Evolutionary conservation across 2,329 filamentous ascomycete genomes (phyloP), one percentile per base, ranked within the genome.

Genomic region (Trichoderma sp.): DNA sequence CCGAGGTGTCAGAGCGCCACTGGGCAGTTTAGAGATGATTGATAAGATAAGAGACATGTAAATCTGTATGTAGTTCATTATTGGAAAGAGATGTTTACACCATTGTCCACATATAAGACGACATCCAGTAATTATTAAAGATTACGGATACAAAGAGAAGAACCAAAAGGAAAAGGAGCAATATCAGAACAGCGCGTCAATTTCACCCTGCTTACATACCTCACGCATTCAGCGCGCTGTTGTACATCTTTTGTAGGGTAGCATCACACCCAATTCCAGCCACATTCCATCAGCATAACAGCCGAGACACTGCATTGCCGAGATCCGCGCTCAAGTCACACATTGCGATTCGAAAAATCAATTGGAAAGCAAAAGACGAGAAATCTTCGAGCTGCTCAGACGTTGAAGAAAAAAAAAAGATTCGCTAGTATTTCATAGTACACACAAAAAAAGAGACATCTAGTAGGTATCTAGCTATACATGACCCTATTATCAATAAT

Each of bases 381-480:
- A 11, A 47, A 53, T 51, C n/a, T 5, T 26, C 11, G 9, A 12
- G 26, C 34, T 18, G 7, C 3, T 36, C 6, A 28, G 9, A 21
- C 7, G 1, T 32, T 32, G 2, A 18, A 24, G 7, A n/a, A 18
- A 8, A 58, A 53, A 62, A 43, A 57, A 53, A n/a, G 28, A 21
- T 32, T 53, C 70, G 70, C 70, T 71, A 21, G 36, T 30, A 69
- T 69, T 68, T 68, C 26, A 43, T 61, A 32, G 64, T 36, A 21
- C 56, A 62, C 58, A 69, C 26, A 58, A 6, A 28, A n/a, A 57
- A 56, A 34, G 28, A 60, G 32, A 53, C n/a, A 70, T 60, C 28
- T 26, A 34, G 30, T 21, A 34, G 32, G 15, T 3, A 68, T 9
- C 43, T 66, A 60, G 18, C 28, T 58, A 58, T 58, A 68, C 56